Evolutionary conservation across 768 basidiomycete genomes (phyloP), one percentile per base, ranked within the genome.

Genomic region (Rhizopogon rudus): DNA sequence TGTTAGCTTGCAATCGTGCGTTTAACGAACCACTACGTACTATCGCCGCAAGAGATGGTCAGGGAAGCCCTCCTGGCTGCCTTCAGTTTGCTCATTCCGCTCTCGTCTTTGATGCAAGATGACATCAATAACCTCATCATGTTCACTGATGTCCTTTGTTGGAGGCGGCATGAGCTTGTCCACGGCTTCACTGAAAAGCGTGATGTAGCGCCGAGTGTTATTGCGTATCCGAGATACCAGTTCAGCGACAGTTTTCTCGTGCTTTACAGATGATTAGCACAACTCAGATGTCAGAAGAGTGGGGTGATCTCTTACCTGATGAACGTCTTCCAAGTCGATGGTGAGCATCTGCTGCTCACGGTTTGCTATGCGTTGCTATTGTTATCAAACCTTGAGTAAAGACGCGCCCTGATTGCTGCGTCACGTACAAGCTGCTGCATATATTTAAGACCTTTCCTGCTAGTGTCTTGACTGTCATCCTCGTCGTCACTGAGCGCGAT

Each of bases 101-200:
- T 97, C 91, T 52, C 87, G 79, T 52, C 97, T 80, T 65, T 98
- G 97, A 68, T 94, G 93, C 59, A 98, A 80, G 56, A 99, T 97
- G 5, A 98, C 86, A 70, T 99, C 97, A 40, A 98, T 90, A 48
- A 98, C 95, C 69, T 99, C 97, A 58, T 93, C 90, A 40, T 93
- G 83, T 59, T 92, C 86, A 55, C 84, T 87, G 57, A 98, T 90
- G 62, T 97, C 94, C 66, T 86, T 88, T 8, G 90, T 94, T 12
- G 94, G 91, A 39, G 77, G 75, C 14, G 94, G 95, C 80, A 98
- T 85, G 52, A 96, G 78, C 58, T 83, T 81, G 77, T 99, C 97
- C 52, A 98, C 82, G 44, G 90, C 93, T 65, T 93, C 88, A 61
- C 86, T 83, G 75, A 98, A 98, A 20, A 99, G 77, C 58, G 78